phyloP scores from a whole-genome alignment of 1,284 basidiomycete species.

The Ceratobasidium sp. region DNA sequence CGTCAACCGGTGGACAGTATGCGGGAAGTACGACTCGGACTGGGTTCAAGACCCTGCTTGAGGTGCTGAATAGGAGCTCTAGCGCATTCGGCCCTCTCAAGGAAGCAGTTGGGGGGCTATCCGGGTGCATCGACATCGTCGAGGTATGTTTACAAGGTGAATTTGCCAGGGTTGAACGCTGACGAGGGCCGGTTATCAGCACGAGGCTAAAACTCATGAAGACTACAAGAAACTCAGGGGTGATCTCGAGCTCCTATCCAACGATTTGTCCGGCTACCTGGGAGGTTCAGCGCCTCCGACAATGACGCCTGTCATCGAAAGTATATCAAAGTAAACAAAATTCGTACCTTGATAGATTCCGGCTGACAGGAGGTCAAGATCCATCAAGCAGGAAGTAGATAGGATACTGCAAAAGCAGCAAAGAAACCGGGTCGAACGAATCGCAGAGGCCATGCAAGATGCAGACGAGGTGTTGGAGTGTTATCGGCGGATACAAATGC shows the following conservation, averaged over 20 bases:
- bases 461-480: not conserved
- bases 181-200: not conserved
- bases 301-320: conserved; percentile 2
- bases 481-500: conserved; percentile 8
- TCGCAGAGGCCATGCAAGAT: not conserved
- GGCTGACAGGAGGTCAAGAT: not conserved
- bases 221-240: not conserved
- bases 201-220: not conserved
- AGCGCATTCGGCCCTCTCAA: conserved; percentile 10
- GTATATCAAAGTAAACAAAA: not conserved
- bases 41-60: not conserved
- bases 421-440: not conserved
- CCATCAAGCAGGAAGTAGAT: not conserved
- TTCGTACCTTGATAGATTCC: not conserved
- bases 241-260: not conserved
- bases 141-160: not conserved
- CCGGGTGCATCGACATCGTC: not conserved
- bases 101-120: not conserved
- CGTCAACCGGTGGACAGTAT: not conserved
- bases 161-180: not conserved
- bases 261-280: not conserved
- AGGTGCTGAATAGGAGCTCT: not conserved
- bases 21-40: not conserved
- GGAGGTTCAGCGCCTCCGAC: not conserved
- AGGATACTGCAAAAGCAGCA: not conserved